These are phyloP conservation scores for Lactarius tabidus DNA, from an alignment of 768 basidiomycete species.

Conservation along the genomic window DNA sequence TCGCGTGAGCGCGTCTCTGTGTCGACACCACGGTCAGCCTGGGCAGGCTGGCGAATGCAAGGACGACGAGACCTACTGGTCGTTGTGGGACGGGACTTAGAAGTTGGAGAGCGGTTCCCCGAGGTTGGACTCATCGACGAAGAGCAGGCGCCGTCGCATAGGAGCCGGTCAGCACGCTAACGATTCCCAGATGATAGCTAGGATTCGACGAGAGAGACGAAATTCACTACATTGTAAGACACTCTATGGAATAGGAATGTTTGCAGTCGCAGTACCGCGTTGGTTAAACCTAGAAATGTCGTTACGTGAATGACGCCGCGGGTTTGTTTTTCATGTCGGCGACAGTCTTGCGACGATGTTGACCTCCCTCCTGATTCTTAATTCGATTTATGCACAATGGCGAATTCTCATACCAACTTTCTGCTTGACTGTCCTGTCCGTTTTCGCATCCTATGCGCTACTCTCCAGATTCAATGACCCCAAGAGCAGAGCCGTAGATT, in stretches of 20 bases:
- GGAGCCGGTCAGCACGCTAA: constrained; percentile 13
- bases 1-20: constrained; percentile 32
- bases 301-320: not conserved
- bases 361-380: not conserved
- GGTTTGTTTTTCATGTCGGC: no score
- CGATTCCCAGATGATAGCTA: not conserved
- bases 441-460: no score
- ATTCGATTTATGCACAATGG: constrained; percentile 31
- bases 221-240: not conserved
- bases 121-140: constrained; percentile 38
- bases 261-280: no score
- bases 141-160: constrained; percentile 31
- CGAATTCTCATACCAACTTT: not conserved
- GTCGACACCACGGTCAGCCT: constrained; percentile 40
- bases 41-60: constrained; percentile 30
- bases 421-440: constrained; percentile 10
- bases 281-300: no score
- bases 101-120: constrained; percentile 36
- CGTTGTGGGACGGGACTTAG: constrained; percentile 33
- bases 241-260: no score
- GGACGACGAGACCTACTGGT: constrained; percentile 27
- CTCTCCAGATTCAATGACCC: no score
- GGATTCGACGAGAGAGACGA: not conserved
- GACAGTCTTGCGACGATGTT: not conserved
- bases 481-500: no score